Evolutionary conservation across 129 eudicot species (phyloP).

Genomic region (Pittosporum tobira): DNA sequence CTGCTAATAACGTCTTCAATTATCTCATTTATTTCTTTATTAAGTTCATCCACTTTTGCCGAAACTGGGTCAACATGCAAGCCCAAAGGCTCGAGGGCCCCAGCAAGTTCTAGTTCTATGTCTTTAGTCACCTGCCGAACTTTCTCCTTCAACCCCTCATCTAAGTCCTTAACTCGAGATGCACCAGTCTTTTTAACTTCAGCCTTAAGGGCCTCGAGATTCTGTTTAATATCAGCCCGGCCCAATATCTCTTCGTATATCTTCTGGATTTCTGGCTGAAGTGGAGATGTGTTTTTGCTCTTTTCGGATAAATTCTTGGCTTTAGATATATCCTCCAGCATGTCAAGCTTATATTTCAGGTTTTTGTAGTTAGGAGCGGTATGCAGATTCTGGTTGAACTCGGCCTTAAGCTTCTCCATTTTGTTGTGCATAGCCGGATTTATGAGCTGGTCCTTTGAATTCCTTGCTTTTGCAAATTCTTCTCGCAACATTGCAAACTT

Average conservation of each 20-base stretch:
- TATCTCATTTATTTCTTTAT: constrained; percentile 33
- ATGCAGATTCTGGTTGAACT: constrained; percentile 39
- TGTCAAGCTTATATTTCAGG: constrained; percentile 42
- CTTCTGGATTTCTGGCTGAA: constrained; percentile 28
- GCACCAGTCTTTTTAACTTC: constrained; percentile 45
- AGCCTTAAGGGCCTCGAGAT: constrained; percentile 32
- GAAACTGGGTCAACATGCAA: constrained; percentile 39
- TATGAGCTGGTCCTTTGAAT: constrained; percentile 28
- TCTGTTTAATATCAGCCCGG: constrained; percentile 48
- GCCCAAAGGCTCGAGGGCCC: constrained; percentile 38
- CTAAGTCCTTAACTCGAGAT: constrained; percentile 27
- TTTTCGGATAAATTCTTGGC: constrained; percentile 38
- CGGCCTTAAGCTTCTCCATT: constrained; percentile 39
- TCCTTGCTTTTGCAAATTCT: constrained; percentile 46
- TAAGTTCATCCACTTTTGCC: constrained; percentile 39
- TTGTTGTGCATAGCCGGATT: constrained; percentile 29
- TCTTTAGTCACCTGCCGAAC: constrained; percentile 38
- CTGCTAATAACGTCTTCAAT: constrained; percentile 40
- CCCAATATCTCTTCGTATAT: constrained; percentile 26
- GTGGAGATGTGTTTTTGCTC: constrained; percentile 30
- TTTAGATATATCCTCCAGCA: constrained; percentile 53
- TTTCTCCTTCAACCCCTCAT: constrained; percentile 42
- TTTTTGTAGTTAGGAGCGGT: constrained; percentile 58
- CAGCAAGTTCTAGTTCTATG: constrained; percentile 41
- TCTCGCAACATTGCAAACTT: constrained; percentile 34